Evolutionary conservation across 2,329 filamentous ascomycete species (phyloP), one percentile per base, ranked within the genome.

Genomic region (Ascochyta rabiei): DNA sequence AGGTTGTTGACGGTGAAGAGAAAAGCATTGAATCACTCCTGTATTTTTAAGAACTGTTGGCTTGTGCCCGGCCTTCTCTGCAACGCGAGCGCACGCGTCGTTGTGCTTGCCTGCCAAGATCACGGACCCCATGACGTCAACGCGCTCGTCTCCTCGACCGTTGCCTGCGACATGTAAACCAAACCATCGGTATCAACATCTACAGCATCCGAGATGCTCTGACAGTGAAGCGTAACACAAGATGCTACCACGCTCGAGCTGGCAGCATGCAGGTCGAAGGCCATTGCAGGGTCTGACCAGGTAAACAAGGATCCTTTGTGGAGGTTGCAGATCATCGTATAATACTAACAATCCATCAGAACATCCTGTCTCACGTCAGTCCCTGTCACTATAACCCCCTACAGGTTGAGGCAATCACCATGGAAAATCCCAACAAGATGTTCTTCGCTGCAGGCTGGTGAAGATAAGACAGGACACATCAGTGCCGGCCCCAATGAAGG

Each of bases 391-490:
- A 50, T 34, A 28, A 42, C 43, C 6, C n/a, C 48, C 2, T 28
- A 48, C 12, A 39, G 45, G 4, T 12, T 30, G 6, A 53, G 42
- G 19, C 41, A 46, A 34, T 53, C 40, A 19, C 55, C 57, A 43
- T 59, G 54, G 48, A 33, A 38, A 18, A 40, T 47, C 3, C 16
- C 56, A n/a, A 56, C 40, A 18, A 70, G 74, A 23, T 67, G 60
- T 59, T 62, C 66, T 12, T 74, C 76, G 7, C 56, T 76, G 2
- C 77, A 81, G 53, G 76, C 81, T 10, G 85, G 83, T 46, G 84
- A 86, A 61, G 82, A 89, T 65, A 86, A 89, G 60, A 86, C 86
- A 9, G 93, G 95, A 0, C 92, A 97, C 67, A 96, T 98, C 63
- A 80, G 83, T n/a, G 83, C 89, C 10, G 82, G 81, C 2, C 78